These are phyloP conservation scores for Pleurotus salmoneostramineus DNA, from an alignment of 768 basidiomycete species.

Conservation along the genomic window DNA sequence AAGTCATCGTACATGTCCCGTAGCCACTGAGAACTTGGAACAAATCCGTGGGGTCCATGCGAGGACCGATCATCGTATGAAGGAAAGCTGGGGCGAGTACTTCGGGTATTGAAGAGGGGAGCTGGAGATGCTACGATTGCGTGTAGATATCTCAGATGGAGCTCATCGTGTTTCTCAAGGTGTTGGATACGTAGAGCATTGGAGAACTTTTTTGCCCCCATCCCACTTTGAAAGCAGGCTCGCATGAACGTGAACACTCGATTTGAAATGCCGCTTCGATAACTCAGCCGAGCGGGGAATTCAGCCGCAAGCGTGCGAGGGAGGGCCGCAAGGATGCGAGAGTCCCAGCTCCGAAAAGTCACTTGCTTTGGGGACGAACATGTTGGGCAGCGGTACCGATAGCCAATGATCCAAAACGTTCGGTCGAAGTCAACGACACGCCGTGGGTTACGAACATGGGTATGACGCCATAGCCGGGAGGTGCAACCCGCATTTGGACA, in stretches of 20 bases:
- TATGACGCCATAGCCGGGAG: background rate
- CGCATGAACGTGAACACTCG: constrained; percentile 12
- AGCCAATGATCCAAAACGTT: constrained; percentile 19
- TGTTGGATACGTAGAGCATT: constrained; percentile 19
- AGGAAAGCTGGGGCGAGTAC: constrained; percentile 15
- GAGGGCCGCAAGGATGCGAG: constrained; percentile 14
- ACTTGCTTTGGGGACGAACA: constrained; percentile 15
- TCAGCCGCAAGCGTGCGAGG: constrained; percentile 16
- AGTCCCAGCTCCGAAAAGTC: constrained; percentile 24
- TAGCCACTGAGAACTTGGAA: constrained; percentile 19
- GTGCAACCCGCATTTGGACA: background rate
- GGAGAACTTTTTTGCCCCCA: constrained; percentile 22
- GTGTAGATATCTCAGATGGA: constrained; percentile 17
- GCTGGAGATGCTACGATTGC: background rate
- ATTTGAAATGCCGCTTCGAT: constrained; percentile 13
- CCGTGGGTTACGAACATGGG: constrained; percentile 8
- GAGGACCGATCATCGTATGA: constrained; percentile 14
- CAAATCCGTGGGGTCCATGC: constrained; percentile 16
- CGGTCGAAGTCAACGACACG: constrained; percentile 15
- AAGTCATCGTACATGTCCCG: constrained; percentile 19
- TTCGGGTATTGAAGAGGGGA: background rate
- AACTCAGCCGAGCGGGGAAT: constrained; percentile 19
- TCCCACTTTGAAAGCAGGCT: constrained; percentile 20
- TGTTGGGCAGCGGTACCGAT: constrained; percentile 15
- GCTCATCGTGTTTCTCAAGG: constrained; percentile 13